A percentile compares a stretch with the other conserved stretches of the same genome.
Conservation (phyloP, 163 green algal genomes). For the Chlamydomonas reinhardtii region DNA sequence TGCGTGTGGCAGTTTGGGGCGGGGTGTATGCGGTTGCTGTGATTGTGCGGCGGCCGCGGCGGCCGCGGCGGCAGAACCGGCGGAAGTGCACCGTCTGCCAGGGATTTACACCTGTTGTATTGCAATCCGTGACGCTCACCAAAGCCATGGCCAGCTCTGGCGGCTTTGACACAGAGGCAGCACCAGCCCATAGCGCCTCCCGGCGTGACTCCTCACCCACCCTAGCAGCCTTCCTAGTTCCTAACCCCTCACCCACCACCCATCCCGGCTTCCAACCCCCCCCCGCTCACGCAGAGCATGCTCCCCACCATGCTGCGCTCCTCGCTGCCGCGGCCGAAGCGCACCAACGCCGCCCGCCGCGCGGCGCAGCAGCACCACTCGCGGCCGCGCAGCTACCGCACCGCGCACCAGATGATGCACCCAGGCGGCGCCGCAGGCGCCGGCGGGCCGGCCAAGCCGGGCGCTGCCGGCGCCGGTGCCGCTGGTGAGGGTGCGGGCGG, state of each 20-base stretch:
- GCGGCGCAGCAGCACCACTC: slow-evolving; percentile 25
- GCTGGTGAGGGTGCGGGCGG: not conserved
- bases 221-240: no score
- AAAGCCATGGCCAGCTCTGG: no score
- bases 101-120: no score
- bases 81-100: no score
- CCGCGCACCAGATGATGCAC: slow-evolving; percentile 31
- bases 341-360: slow-evolving; percentile 22
- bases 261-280: not conserved
- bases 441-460: not conserved
- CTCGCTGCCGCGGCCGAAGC: slow-evolving; percentile 10
- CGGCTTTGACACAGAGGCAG: no score
- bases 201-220: no score
- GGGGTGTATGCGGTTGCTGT: not conserved
- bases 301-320: slow-evolving; percentile 33
- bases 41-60: no score
- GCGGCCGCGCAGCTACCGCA: slow-evolving; percentile 25
- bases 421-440: not conserved
- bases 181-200: no score
- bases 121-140: no score
- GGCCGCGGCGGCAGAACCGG: no score
- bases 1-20: not conserved
- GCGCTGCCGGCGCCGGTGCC: not conserved
- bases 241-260: no score
- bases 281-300: slow-evolving; percentile 11